These are phyloP conservation scores for Austroboletus niveus DNA, from an alignment of 1,284 basidiomycete genomes.

Conservation along the genomic window DNA sequence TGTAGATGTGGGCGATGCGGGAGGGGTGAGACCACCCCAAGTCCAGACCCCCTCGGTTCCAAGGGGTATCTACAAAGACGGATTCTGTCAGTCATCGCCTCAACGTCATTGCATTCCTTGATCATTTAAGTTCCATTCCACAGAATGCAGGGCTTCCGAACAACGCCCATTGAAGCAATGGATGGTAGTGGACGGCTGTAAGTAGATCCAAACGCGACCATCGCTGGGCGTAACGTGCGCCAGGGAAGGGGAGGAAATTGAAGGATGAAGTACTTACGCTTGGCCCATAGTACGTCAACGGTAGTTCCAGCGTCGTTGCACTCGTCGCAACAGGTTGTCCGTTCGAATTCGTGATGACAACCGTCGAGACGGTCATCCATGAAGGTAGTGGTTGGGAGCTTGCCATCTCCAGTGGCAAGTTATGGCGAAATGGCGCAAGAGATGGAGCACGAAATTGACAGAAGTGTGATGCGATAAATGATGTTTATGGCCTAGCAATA, in stretches of 20 bases:
- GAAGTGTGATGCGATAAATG: not conserved
- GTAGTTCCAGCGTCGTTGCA: conserved; percentile 52
- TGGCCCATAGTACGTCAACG: conserved; percentile 72
- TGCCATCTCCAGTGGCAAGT: conserved; percentile 31
- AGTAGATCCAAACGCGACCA: not conserved
- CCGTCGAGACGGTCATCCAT: conserved; percentile 58
- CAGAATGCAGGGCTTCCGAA: not conserved
- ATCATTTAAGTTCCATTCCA: not conserved
- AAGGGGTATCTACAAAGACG: conserved; percentile 58
- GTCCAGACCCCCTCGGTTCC: conserved; percentile 57
- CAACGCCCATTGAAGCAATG: not conserved
- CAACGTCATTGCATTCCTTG: conserved; percentile 8
- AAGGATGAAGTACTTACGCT: conserved; percentile 49
- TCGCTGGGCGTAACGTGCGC: not conserved
- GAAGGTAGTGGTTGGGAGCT: conserved; percentile 61
- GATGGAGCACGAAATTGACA: conserved; percentile 5
- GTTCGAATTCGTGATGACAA: conserved; percentile 47
- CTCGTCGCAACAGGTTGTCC: conserved; percentile 52
- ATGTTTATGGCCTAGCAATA: not conserved
- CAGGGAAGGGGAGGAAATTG: not conserved
- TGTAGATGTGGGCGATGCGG: conserved; percentile 33
- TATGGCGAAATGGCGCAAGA: conserved; percentile 1
- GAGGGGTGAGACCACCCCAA: conserved; percentile 61
- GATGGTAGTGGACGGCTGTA: not conserved
- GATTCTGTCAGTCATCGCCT: conserved; percentile 10